phyloP scores from a whole-genome alignment of 2,329 filamentous ascomycete genomes.

The Diaporthe longicolla region DNA sequence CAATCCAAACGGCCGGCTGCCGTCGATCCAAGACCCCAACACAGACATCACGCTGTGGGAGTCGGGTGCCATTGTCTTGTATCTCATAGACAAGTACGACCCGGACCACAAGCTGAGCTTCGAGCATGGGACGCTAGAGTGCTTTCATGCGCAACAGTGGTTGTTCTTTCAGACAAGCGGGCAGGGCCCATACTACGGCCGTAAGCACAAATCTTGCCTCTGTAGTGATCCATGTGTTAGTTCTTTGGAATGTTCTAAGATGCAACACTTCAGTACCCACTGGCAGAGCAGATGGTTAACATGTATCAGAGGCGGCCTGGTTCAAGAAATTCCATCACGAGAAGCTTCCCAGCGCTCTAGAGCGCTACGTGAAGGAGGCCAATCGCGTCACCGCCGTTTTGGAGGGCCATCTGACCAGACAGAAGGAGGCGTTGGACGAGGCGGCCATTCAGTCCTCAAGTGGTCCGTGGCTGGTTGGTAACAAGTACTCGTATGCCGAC shows the following conservation, averaged over 20 bases:
- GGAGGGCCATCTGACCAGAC: conserved; percentile 30
- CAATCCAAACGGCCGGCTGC: conserved; percentile 38
- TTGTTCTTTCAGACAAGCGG: conserved; percentile 59
- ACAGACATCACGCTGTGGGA: conserved; percentile 52
- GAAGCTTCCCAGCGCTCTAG: conserved; percentile 18
- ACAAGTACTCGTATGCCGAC: conserved; percentile 36
- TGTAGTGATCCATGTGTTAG: too few relatives aligned
- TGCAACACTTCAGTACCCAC: too few relatives aligned
- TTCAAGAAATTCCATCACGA: conserved; percentile 45
- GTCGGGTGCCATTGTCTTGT: conserved; percentile 49
- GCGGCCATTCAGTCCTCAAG: not conserved
- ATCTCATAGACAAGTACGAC: conserved; percentile 62
- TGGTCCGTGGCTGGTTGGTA: conserved; percentile 37
- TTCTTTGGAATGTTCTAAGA: too few relatives aligned
- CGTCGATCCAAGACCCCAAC: conserved; percentile 52
- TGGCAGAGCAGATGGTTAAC: too few relatives aligned
- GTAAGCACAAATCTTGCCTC: too few relatives aligned
- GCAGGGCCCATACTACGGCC: conserved; percentile 61
- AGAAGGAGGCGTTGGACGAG: conserved; percentile 9
- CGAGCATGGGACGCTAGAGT: conserved; percentile 50
- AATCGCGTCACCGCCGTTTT: conserved; percentile 33
- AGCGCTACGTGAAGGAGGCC: conserved; percentile 31
- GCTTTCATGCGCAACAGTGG: conserved; percentile 56
- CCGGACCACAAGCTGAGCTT: conserved; percentile 57
- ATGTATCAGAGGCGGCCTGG: conserved; percentile 48